phyloP scores from a whole-genome alignment of 306 rosid genomes.

The Glycine tomentella region DNA sequence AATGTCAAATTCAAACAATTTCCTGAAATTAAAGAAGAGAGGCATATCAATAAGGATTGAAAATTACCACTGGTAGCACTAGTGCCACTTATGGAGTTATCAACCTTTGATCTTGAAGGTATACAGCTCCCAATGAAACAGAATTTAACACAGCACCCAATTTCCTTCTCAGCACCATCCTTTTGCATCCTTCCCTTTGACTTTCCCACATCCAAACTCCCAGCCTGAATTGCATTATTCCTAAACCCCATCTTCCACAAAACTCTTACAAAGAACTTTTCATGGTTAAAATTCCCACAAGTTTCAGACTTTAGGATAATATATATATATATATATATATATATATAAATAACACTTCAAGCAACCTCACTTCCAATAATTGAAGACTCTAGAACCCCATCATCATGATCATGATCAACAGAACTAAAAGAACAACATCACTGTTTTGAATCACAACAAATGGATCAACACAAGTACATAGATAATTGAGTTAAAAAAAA shows the following conservation, averaged over 20 bases:
- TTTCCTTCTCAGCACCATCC: constrained; percentile 55
- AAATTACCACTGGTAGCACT: constrained; percentile 66
- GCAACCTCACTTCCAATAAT: constrained; percentile 45
- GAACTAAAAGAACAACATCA: constrained; percentile 30
- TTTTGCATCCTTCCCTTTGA: constrained; percentile 62
- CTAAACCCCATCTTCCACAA: constrained; percentile 72
- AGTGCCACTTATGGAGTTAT: constrained; percentile 72
- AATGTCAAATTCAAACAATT: not conserved
- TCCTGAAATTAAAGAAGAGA: constrained; percentile 29
- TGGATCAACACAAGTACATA: constrained; percentile 39
- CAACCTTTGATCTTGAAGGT: constrained; percentile 94
- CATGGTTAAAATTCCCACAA: constrained; percentile 39
- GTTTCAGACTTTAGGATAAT: constrained; percentile 30
- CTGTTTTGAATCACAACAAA: constrained; percentile 32
- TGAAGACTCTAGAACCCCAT: constrained; percentile 42
- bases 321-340: not conserved
- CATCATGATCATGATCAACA: constrained; percentile 11
- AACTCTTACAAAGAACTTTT: constrained; percentile 35
- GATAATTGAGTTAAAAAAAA: not conserved
- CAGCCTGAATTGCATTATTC: constrained; percentile 64
- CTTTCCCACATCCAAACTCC: constrained; percentile 69
- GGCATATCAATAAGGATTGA: constrained; percentile 2
- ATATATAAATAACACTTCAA: not conserved
- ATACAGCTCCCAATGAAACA: constrained; percentile 71
- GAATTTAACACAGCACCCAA: constrained; percentile 79